Base-by-base conservation (phyloP, 2,329 filamentous ascomycete genomes). In the Xylaria polymorpha region DNA sequence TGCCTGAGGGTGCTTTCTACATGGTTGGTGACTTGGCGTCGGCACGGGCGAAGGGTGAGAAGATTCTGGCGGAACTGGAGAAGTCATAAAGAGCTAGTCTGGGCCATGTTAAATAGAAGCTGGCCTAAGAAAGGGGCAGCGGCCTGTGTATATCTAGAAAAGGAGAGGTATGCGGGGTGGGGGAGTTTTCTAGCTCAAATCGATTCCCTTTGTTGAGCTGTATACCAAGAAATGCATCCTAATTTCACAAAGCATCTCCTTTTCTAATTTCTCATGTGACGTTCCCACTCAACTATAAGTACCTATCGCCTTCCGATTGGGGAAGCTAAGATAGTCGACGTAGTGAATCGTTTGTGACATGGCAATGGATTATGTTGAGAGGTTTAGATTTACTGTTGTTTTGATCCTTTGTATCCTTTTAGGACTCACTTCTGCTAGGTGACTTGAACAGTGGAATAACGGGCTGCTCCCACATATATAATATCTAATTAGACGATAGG, bases 11-110 rank as follows among this genome's bases (percentile, higher is more conserved):
- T 91, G 91, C 86, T 82, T 87, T 97, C 91, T 98, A 97, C 92
- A 97, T 97, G 94, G 94, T 98, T 83, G 96, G 96, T 83, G 92
- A 97, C 88, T 91, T 98, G 78, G 93, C 93, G 78, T 94, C 93
- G 74, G 96, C 94, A 77, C 92, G 92, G 82, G 90, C 88, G 81
- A 99, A 99, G 94, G 96, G 95, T 87, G 94, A 98, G 91, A 97
- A 98, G 94, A 98, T 99, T 88, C 87, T 99, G 82, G 94, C 96
- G 79, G 96, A 98, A 79, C 88, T 98, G 79, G 93, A 96, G 83
- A 84, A 85, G 15, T 32, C 85, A 79, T 85, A 85, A 83, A 78
- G 72, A 75, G 71, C 73, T 77, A 74, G 71, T 74, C 62, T 71
- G 68, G 71, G 72, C 43, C 77, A 76, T 76, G 68, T 78, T 76